Conservation (phyloP, 768 basidiomycete species). For the Boletus rubescentipes region DNA sequence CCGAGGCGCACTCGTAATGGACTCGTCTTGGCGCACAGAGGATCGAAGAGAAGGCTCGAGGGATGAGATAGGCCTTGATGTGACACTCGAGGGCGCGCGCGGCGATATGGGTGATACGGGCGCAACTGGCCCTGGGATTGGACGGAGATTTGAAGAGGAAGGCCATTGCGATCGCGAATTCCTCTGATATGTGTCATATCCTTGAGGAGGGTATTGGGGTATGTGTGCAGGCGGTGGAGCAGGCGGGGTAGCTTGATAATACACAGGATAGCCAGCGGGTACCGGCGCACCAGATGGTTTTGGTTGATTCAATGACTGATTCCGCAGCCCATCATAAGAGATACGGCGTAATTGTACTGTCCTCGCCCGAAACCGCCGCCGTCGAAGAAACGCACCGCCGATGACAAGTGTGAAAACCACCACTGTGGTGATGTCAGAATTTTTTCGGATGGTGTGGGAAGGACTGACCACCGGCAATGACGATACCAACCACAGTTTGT, state of each 20-base stretch:
- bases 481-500: background rate
- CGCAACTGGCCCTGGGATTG: background rate
- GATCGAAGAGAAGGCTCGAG: constrained; percentile 1
- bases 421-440: constrained; percentile 8
- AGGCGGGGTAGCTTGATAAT: constrained; percentile 1
- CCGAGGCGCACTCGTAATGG: background rate
- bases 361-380: background rate
- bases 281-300: background rate
- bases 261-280: background rate
- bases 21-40: background rate
- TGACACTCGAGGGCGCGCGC: background rate
- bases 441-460: background rate
- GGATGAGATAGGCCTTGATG: constrained; percentile 2
- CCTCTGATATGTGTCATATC: background rate
- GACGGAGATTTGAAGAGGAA: background rate
- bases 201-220: constrained; percentile 11
- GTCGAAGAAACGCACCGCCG: background rate
- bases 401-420: background rate
- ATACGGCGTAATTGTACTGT: background rate
- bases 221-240: background rate
- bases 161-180: background rate
- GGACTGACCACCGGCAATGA: constrained; percentile 12
- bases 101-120: background rate
- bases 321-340: background rate
- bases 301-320: background rate